These are phyloP conservation scores for Megacollybia marginata DNA, from an alignment of 768 basidiomycete genomes.

Conservation along the genomic window DNA sequence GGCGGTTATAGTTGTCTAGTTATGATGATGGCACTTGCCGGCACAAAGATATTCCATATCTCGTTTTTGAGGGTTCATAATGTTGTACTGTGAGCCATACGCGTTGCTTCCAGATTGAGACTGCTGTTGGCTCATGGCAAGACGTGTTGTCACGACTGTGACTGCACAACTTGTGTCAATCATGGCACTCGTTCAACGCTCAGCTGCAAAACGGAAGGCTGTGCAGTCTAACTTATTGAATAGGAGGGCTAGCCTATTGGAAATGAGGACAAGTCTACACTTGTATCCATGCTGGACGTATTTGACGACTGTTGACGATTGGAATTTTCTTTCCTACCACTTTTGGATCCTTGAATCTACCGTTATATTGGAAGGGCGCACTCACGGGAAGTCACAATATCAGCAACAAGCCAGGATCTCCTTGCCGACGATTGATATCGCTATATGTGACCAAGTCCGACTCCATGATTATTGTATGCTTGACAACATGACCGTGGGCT, in stretches of 20 bases:
- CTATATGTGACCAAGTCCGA: constrained; percentile 31
- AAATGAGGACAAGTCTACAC: neutral
- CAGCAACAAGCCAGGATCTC: constrained; percentile 32
- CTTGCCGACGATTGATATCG: constrained; percentile 58
- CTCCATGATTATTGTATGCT: constrained; percentile 34
- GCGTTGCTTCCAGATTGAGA: too few relatives aligned
- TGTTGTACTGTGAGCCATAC: too few relatives aligned
- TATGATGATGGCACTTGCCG: constrained; percentile 34
- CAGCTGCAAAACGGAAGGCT: too few relatives aligned
- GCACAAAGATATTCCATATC: constrained; percentile 88
- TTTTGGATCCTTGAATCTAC: neutral
- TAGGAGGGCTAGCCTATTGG: too few relatives aligned
- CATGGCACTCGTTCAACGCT: too few relatives aligned
- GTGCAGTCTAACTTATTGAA: too few relatives aligned
- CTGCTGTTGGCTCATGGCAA: too few relatives aligned
- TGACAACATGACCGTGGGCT: constrained; percentile 52
- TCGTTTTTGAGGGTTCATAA: constrained; percentile 21
- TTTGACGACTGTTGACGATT: neutral
- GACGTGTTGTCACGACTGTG: too few relatives aligned
- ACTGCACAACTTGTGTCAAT: too few relatives aligned
- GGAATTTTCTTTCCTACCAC: neutral
- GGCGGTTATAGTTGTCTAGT: too few relatives aligned
- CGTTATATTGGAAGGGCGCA: neutral
- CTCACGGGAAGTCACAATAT: constrained; percentile 10
- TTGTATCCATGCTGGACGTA: too few relatives aligned